A percentile compares a stretch with the other conserved stretches of the same genome.
These are phyloP conservation scores for Paramecium octaurelia DNA, from an alignment of 73 alveolate genomes.

Conservation along the genomic window DNA sequence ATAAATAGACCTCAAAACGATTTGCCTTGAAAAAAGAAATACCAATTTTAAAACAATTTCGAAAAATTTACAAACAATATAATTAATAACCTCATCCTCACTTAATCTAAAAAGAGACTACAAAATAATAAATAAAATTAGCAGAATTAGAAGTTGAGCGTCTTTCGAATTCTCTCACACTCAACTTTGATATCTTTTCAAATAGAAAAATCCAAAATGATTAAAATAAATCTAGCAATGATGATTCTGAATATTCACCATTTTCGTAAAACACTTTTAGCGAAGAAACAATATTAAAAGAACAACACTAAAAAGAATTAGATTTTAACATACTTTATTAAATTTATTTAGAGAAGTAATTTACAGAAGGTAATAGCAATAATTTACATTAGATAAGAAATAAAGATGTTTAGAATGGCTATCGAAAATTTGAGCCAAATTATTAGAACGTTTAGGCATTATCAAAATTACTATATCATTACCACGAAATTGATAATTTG, in stretches of 20 bases:
- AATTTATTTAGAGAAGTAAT: neutral
- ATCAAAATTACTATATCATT: neutral
- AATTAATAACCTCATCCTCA: neutral
- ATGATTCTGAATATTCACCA: neutral
- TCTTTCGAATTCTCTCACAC: neutral
- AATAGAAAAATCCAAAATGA: neutral
- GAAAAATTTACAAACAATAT: constrained; percentile 2
- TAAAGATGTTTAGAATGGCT: constrained; percentile 20
- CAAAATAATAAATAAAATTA: neutral
- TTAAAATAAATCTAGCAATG: neutral
- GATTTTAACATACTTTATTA: neutral
- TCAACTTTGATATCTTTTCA: neutral
- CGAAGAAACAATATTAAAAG: neutral
- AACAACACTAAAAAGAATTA: neutral
- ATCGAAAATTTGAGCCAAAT: neutral
- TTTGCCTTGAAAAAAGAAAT: constrained; percentile 30
- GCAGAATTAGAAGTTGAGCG: neutral
- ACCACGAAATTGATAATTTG: neutral
- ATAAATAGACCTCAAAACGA: neutral
- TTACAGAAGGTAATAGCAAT: neutral
- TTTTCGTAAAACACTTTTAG: neutral
- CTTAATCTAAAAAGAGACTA: neutral
- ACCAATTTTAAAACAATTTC: neutral
- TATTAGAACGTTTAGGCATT: neutral
- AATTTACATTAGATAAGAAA: neutral